Percentiles rank a stretch among this genome's conserved stretches.
phyloP scores from a whole-genome alignment of 129 eudicot species.

The Calendula officinalis region DNA sequence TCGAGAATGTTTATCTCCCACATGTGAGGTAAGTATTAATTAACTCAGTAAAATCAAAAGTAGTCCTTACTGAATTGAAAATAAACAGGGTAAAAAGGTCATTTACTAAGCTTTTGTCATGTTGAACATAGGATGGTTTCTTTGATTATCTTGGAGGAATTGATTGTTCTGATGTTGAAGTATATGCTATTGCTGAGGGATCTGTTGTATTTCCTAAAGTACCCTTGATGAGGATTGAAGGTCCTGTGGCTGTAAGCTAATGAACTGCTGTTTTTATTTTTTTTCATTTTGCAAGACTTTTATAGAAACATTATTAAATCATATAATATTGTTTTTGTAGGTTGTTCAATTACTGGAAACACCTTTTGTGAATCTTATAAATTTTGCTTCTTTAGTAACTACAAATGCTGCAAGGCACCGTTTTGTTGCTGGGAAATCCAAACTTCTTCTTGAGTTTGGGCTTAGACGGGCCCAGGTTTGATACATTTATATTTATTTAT shows the following conservation, averaged over 20 bases:
- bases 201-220: constrained; percentile 91
- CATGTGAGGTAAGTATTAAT: constrained; percentile 69
- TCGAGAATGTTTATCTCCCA: constrained; percentile 58
- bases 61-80: not conserved
- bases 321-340: constrained; percentile 35
- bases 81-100: constrained; percentile 8
- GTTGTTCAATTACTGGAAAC: constrained; percentile 96
- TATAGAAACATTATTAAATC: constrained; percentile 5
- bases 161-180: constrained; percentile 89
- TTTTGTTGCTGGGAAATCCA: constrained; percentile 91
- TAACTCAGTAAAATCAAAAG: not conserved
- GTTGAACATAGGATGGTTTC: constrained; percentile 62
- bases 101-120: constrained; percentile 13
- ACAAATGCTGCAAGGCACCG: constrained; percentile 99
- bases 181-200: constrained; percentile 85
- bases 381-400: constrained; percentile 87
- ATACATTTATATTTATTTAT: not conserved
- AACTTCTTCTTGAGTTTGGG: constrained; percentile 92
- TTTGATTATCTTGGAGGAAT: constrained; percentile 80
- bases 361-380: constrained; percentile 85
- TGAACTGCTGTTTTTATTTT: constrained; percentile 1
- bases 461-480: constrained; percentile 94
- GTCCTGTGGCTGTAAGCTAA: constrained; percentile 84
- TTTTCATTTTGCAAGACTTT: constrained; percentile 7
- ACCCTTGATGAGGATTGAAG: constrained; percentile 95